Percentiles rank a stretch among this genome's conserved stretches.
Evolutionary conservation across 1,284 basidiomycete genomes (phyloP).

Genomic region (Pyrrhoderma noxium): DNA sequence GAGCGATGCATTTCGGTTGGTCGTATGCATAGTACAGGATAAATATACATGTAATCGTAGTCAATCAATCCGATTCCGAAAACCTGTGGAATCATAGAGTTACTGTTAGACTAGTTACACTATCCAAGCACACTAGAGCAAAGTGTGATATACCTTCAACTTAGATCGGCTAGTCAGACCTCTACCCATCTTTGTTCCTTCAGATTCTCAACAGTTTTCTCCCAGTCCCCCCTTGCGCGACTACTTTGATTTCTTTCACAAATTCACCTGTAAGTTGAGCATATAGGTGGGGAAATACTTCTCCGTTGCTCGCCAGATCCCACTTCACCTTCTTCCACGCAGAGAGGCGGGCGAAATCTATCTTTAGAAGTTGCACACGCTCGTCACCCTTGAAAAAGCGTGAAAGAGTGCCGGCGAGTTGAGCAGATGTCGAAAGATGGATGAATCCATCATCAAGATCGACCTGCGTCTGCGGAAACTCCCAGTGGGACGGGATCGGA

Average conservation of each 20-base stretch:
- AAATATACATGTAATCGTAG: too few relatives aligned
- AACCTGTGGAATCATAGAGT: too few relatives aligned
- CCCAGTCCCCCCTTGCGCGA: constrained; percentile 11
- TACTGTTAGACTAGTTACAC: too few relatives aligned
- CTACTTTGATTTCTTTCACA: constrained; percentile 13
- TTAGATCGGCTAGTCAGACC: too few relatives aligned
- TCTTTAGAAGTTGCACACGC: constrained; percentile 20
- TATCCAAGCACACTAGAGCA: too few relatives aligned
- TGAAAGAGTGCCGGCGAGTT: constrained; percentile 20
- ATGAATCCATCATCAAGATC: constrained; percentile 23
- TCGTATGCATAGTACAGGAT: too few relatives aligned
- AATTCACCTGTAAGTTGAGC: constrained; percentile 15
- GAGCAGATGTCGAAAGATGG: constrained; percentile 20
- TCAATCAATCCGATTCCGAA: too few relatives aligned
- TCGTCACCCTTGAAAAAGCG: constrained; percentile 21
- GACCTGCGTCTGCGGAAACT: constrained; percentile 18
- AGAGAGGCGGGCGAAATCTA: constrained; percentile 17
- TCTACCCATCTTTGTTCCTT: constrained; percentile 11
- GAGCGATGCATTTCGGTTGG: too few relatives aligned
- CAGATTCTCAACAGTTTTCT: background rate
- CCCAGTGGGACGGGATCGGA: constrained; percentile 14
- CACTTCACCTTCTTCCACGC: constrained; percentile 17
- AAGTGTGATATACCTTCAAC: too few relatives aligned
- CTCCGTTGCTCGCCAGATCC: constrained; percentile 18
- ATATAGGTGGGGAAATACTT: constrained; percentile 18